A percentile compares a stretch with the other conserved stretches of the same genome.
These are phyloP conservation scores for Clavispora santaluciae DNA, from an alignment of 805 yeast species.

Conservation along the genomic window DNA sequence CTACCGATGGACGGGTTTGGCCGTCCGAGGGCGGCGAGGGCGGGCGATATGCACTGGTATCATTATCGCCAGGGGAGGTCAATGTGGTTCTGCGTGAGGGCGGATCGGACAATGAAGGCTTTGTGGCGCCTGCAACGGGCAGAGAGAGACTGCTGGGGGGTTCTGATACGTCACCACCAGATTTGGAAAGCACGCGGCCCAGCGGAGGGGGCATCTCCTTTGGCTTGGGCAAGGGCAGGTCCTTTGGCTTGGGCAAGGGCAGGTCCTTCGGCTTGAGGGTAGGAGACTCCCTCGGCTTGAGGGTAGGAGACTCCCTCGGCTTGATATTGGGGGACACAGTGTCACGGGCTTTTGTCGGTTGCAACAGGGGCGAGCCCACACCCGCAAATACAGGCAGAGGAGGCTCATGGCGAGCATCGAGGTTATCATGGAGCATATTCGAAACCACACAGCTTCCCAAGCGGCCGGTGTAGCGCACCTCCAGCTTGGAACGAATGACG, in stretches of 20 bases:
- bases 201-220: too few species aligned
- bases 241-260: background rate
- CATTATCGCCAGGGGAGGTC: too few species aligned
- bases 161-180: too few species aligned
- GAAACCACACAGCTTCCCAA: slow-evolving; percentile 30
- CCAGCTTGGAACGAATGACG: slow-evolving; percentile 16
- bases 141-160: too few species aligned
- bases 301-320: background rate
- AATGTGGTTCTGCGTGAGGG: background rate
- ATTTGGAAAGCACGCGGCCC: too few species aligned
- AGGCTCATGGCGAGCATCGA: background rate
- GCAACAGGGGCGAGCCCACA: background rate
- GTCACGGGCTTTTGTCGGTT: background rate
- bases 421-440: slow-evolving; percentile 15
- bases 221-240: background rate
- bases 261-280: background rate
- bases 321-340: background rate
- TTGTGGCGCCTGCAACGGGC: too few species aligned
- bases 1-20: background rate
- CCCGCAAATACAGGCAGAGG: background rate
- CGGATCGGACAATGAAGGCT: background rate
- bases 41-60: too few species aligned
- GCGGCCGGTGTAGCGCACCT: slow-evolving; percentile 21
- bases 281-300: background rate
- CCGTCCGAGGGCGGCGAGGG: background rate